Conservation (phyloP, 2,329 filamentous ascomycete genomes). For the Aspergillus ustus region DNA sequence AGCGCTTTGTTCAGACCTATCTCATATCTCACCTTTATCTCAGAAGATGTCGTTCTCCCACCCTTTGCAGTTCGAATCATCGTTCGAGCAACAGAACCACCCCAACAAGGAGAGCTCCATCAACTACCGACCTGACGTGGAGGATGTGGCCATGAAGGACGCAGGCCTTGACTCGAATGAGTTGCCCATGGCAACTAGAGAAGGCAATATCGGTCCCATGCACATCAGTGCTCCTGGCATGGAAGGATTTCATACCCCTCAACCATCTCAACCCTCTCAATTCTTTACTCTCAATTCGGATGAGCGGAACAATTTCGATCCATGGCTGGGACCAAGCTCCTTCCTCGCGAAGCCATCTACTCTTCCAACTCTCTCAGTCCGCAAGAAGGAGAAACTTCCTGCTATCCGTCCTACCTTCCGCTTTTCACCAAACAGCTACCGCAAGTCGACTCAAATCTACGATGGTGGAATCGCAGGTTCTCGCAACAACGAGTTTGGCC, state of each 20-base stretch:
- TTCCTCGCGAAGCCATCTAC: neutral
- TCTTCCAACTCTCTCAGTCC: neutral
- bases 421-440: neutral
- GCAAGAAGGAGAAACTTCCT: neutral
- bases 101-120: constrained; percentile 21
- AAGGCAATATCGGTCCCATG: constrained; percentile 22
- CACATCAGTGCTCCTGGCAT: constrained; percentile 18
- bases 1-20: neutral
- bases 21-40: neutral
- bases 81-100: neutral
- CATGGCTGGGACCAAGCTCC: neutral
- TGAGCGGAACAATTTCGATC: neutral
- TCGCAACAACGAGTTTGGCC: too few species aligned
- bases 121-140: constrained; percentile 15
- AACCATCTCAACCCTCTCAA: neutral
- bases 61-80: neutral
- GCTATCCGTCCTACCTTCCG: neutral
- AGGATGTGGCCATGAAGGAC: constrained; percentile 20
- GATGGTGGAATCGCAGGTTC: neutral
- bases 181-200: neutral
- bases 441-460: neutral
- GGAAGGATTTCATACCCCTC: neutral
- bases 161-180: constrained; percentile 13
- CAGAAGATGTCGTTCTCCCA: neutral
- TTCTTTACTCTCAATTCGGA: neutral